Evolutionary conservation across 2,329 filamentous ascomycete species (phyloP).

Genomic region (Thelonectria olida): DNA sequence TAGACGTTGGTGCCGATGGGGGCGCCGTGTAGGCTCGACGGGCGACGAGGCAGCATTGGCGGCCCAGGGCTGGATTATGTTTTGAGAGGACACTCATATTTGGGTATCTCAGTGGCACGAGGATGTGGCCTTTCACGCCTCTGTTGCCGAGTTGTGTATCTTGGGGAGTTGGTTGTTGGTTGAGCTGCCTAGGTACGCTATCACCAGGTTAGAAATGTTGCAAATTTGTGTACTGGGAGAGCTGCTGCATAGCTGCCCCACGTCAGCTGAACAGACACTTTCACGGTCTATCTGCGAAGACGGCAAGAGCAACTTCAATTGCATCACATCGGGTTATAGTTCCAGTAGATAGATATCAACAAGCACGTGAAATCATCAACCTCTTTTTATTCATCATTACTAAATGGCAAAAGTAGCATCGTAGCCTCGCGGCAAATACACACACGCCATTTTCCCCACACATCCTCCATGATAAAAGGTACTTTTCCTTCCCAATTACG

Average conservation of each 20-base stretch:
- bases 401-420: conserved; percentile 9
- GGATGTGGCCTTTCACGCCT: no score
- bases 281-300: no score
- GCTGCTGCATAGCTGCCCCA: neutral
- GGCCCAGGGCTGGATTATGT: neutral
- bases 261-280: neutral
- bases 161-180: no score
- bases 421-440: conserved; percentile 7
- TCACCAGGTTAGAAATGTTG: neutral
- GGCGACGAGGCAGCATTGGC: conserved; percentile 13
- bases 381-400: conserved; percentile 35
- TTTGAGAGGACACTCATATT: conserved; percentile 14
- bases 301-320: neutral
- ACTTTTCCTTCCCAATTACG: conserved; percentile 32
- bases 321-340: neutral
- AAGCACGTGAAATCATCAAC: conserved; percentile 7
- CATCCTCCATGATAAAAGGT: conserved; percentile 35
- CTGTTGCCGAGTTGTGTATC: no score
- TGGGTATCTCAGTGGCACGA: neutral
- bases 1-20: conserved; percentile 9
- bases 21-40: conserved; percentile 12
- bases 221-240: neutral
- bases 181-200: neutral
- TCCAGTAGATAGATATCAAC: no score
- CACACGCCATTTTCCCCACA: conserved; percentile 19